Base-by-base conservation (phyloP, 169 alveolate genomes). In the Plasmodium malariae region DNA sequence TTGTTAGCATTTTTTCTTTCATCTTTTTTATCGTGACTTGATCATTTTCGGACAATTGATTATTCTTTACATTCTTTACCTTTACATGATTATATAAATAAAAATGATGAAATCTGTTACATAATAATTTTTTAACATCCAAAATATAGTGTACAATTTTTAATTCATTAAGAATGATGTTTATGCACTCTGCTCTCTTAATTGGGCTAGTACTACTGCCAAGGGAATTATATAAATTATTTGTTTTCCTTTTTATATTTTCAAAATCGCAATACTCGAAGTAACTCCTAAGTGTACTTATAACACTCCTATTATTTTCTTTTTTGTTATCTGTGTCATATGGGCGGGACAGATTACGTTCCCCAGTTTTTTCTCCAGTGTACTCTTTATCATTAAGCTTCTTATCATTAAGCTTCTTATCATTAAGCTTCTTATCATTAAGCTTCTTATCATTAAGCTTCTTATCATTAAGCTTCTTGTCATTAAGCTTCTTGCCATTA, bases 1-100 rank as follows among this genome's bases (percentile, higher is more conserved):
- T 45, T 12, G 30, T 17, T 32, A 78, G 59, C 78, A 78, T 78
- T 54, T 78, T 37, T 68, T 19, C 28, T 63, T 63, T 78, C 28
- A 43, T 21, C 37, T 26, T 55, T 17, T 63, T 19, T 1, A 59
- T 68, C 54, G 26, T 1, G 0, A 17, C 14, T 19, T 30, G 21
- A 14, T 62, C 26, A 48, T 63, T 55, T 51, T 0, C n/a, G 57
- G 17, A 11, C 26, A 24, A 32, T 1, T 4, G 63, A 2, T 57
- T 36, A 24, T 26, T 32, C 24, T 51, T 24, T 63, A 24, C 14
- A 19, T 57, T 73, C 36, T 34, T 30, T 14, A 28, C 3, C 14
- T n/a, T n/a, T n/a, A 57, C 11, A 19, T 17, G 45, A 19, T 57
- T 36, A 74, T 30, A 54, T 54, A 57, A 17, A 32, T 36, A 65